phyloP scores from a whole-genome alignment of 2,329 filamentous ascomycete species.

The Colletotrichum theobromicola region DNA sequence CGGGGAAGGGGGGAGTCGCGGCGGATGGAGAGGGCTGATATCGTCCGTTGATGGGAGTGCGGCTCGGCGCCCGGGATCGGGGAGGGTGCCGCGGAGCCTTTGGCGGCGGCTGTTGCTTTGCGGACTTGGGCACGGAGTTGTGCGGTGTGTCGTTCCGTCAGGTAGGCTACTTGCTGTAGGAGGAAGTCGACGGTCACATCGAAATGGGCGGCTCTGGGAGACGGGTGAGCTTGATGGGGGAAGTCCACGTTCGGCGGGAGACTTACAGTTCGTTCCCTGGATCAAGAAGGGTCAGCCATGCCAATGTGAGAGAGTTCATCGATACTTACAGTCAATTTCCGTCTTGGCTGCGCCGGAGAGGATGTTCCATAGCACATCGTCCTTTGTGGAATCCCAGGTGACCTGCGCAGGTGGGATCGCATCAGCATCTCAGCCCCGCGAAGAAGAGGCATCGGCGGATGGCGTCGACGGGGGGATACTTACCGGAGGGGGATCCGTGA shows the following conservation, averaged over 20 bases:
- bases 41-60: conserved; percentile 42
- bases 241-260: not conserved
- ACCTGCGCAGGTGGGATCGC: conserved; percentile 56
- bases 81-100: conserved; percentile 62
- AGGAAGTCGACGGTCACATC: conserved; percentile 88
- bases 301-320: not conserved
- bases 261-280: conserved; percentile 79
- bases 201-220: conserved; percentile 71
- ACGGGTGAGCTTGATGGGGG: conserved; percentile 16
- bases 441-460: not conserved
- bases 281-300: not conserved
- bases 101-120: conserved; percentile 67
- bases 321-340: conserved; percentile 80
- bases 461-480: conserved; percentile 30
- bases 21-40: conserved; percentile 62
- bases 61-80: conserved; percentile 58
- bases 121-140: conserved; percentile 91
- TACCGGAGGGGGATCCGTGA: conserved; percentile 89
- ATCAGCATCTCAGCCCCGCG: conserved; percentile 25
- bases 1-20: conserved; percentile 60
- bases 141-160: conserved; percentile 88
- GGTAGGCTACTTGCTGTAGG: conserved; percentile 90
- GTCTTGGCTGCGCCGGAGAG: conserved; percentile 82
- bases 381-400: conserved; percentile 87
- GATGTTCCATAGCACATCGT: conserved; percentile 88